These are phyloP conservation scores for Tilletia indica DNA, from an alignment of 1,284 basidiomycete species.

Conservation along the genomic window DNA sequence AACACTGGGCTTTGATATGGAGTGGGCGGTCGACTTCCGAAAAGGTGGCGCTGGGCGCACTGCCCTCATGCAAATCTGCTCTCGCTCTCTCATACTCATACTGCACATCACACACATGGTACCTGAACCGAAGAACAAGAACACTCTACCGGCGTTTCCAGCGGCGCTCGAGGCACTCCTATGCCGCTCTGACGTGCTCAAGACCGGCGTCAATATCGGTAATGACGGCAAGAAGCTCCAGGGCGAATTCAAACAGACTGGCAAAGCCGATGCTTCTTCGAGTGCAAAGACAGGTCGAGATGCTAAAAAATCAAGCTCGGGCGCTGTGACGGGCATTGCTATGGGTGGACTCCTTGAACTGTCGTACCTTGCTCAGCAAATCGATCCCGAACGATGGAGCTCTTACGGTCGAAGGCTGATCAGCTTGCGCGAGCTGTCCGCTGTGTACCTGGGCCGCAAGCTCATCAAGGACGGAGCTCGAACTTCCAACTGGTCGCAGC, in stretches of 20 bases:
- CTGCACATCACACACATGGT: conserved; percentile 38
- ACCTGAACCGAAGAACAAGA: conserved; percentile 21
- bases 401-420: conserved; percentile 25
- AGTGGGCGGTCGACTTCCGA: conserved; percentile 33
- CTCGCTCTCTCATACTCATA: conserved; percentile 30
- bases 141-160: neutral
- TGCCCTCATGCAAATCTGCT: conserved; percentile 39
- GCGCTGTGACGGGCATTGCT: conserved; percentile 21
- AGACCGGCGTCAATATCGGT: conserved; percentile 42
- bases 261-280: neutral
- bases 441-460: conserved; percentile 34
- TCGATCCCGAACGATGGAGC: conserved; percentile 33
- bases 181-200: conserved; percentile 30
- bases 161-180: conserved; percentile 29
- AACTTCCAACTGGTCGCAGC: conserved; percentile 35
- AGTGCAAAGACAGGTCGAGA: neutral
- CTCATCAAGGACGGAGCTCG: conserved; percentile 39
- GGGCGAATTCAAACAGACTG: conserved; percentile 29
- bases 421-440: conserved; percentile 37
- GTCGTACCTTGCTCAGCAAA: conserved; percentile 29
- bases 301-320: neutral
- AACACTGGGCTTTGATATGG: conserved; percentile 39
- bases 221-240: conserved; percentile 42
- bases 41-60: conserved; percentile 15
- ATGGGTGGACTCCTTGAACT: conserved; percentile 37